Conservation (phyloP, 1,284 basidiomycete species). For the Phellopilus nigrolimitatus region DNA sequence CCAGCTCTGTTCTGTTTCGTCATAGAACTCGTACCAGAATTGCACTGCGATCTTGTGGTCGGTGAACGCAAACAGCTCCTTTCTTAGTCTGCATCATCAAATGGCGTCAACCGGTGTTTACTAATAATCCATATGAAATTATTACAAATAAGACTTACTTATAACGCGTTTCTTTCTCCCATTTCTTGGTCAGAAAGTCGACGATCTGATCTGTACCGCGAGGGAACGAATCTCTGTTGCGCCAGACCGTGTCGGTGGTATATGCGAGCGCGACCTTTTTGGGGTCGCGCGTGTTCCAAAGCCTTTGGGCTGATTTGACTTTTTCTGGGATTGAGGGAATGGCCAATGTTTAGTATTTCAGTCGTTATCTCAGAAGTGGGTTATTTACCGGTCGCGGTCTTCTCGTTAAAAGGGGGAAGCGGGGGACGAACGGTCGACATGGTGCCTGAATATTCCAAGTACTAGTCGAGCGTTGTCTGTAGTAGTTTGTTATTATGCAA, state of each 20-base stretch:
- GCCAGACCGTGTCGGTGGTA: constrained; percentile 52
- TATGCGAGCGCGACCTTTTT: constrained; percentile 41
- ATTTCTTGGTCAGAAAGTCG: constrained; percentile 50
- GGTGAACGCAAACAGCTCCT: constrained; percentile 54
- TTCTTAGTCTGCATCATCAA: constrained; percentile 38
- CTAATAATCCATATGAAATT: not conserved
- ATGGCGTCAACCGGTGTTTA: constrained; percentile 2
- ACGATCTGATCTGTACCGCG: constrained; percentile 44
- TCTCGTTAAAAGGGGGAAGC: constrained; percentile 18
- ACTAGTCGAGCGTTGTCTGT: too few species aligned
- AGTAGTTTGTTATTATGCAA: too few species aligned
- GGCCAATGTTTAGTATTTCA: not conserved
- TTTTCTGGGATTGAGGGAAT: constrained; percentile 10
- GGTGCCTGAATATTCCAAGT: too few species aligned
- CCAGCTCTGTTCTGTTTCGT: constrained; percentile 43
- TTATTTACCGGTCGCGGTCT: constrained; percentile 16
- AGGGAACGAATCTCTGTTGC: constrained; percentile 53
- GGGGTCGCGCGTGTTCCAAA: constrained; percentile 20
- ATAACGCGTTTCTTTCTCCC: constrained; percentile 45
- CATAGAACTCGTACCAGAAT: constrained; percentile 60
- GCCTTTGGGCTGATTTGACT: constrained; percentile 19
- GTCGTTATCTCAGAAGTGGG: not conserved
- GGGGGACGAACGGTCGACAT: constrained; percentile 15
- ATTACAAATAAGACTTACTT: constrained; percentile 10
- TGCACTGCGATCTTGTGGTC: constrained; percentile 58